Percentiles rank a stretch among this genome's conserved stretches.
Evolutionary conservation across 192 early-diverging fungal genomes (phyloP).

Genomic region (Coemansia sp.): DNA sequence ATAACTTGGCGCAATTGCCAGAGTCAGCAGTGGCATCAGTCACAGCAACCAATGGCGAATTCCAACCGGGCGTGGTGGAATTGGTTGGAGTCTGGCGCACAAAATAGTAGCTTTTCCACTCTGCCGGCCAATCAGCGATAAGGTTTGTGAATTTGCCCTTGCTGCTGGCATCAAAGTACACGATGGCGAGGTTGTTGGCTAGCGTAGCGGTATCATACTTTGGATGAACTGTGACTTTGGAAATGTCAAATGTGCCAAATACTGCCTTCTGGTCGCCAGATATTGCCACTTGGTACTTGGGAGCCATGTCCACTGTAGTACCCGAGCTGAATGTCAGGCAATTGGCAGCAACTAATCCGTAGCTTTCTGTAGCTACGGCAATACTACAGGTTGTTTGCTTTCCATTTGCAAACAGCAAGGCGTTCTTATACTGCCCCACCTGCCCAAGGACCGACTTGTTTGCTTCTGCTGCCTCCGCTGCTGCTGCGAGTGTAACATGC

Average conservation of each 20-base stretch:
- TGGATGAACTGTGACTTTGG: slow-evolving; percentile 2
- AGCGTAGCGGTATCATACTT: background rate
- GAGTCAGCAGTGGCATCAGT: background rate
- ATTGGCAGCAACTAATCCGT: slow-evolving; percentile 12
- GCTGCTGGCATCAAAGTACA: slow-evolving; percentile 16
- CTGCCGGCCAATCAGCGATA: background rate
- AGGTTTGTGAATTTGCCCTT: background rate
- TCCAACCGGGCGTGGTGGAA: background rate
- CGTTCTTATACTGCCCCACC: slow-evolving; percentile 11
- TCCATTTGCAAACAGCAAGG: slow-evolving; percentile 11
- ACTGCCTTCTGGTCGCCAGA: background rate
- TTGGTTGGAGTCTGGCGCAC: background rate
- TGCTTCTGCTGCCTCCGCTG: background rate
- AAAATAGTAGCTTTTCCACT: slow-evolving; percentile 5
- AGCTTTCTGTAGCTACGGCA: slow-evolving; percentile 9
- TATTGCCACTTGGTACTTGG: slow-evolving; percentile 14
- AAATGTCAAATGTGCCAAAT: slow-evolving; percentile 1
- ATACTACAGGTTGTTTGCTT: slow-evolving; percentile 20
- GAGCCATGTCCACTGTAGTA: slow-evolving; percentile 3
- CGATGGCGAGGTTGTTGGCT: slow-evolving; percentile 15
- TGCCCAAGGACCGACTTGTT: background rate
- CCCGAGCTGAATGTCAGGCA: slow-evolving; percentile 7
- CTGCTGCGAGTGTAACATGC: background rate
- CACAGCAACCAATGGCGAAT: background rate
- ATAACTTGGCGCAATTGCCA: background rate